phyloP scores from a whole-genome alignment of 2,329 filamentous ascomycete species.

The Ambrosiella beaveri region DNA sequence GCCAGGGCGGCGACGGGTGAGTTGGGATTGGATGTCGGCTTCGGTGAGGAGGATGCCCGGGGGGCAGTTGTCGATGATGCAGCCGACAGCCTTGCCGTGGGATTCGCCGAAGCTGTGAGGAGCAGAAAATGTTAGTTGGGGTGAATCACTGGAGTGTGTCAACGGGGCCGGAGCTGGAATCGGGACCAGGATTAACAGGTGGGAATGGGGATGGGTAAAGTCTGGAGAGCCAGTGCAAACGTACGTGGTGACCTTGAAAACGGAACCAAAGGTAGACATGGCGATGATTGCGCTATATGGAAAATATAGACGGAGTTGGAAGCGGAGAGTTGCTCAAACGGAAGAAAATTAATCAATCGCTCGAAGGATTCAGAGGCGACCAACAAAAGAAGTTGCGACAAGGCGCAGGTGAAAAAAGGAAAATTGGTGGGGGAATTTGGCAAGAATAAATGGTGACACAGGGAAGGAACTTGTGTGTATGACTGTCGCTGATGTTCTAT shows the following conservation, averaged over 20 bases:
- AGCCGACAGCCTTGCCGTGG: slow-evolving; percentile 83
- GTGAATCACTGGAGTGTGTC: not conserved
- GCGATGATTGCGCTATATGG: slow-evolving; percentile 16
- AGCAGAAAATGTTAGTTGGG: slow-evolving; percentile 6
- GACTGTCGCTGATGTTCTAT: too few species aligned
- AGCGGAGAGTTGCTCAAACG: not conserved
- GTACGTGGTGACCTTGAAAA: slow-evolving; percentile 71
- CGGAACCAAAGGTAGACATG: slow-evolving; percentile 78
- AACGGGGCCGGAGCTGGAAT: not conserved
- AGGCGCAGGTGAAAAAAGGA: not conserved
- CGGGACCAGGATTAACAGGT: too few species aligned
- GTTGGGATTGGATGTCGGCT: slow-evolving; percentile 80
- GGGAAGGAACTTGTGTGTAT: not conserved
- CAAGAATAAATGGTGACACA: not conserved
- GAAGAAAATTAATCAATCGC: not conserved
- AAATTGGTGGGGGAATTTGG: not conserved
- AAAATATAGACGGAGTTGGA: not conserved
- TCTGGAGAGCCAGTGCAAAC: slow-evolving; percentile 19
- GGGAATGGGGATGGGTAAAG: slow-evolving; percentile 7
- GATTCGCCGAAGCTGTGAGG: slow-evolving; percentile 37
- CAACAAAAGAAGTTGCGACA: not conserved
- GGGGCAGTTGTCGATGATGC: slow-evolving; percentile 84
- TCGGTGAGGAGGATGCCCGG: slow-evolving; percentile 76
- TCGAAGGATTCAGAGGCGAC: not conserved
- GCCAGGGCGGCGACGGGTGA: slow-evolving; percentile 76